Conservation (phyloP, 108 stramenopile genomes). For the Skeletonema marinoi region DNA sequence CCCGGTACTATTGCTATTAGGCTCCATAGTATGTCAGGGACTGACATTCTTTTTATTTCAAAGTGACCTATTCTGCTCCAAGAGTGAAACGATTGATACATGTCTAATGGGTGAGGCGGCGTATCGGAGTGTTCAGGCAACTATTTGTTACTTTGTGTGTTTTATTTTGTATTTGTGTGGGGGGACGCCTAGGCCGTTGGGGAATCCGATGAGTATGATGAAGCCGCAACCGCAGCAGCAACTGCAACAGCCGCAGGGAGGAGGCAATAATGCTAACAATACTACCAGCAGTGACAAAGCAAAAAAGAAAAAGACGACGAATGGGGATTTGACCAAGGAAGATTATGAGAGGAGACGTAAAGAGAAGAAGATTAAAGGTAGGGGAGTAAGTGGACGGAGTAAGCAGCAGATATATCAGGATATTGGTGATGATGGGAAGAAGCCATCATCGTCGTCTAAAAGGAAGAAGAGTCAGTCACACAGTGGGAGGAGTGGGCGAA, state of each 20-base stretch:
- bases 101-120: conserved; percentile 35
- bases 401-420: conserved; percentile 42
- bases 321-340: conserved; percentile 37
- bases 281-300: neutral
- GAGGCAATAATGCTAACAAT: neutral
- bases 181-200: conserved; percentile 26
- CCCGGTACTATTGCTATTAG: conserved; percentile 15
- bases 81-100: conserved; percentile 10
- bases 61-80: conserved; percentile 34
- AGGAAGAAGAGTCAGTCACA: neutral
- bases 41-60: conserved; percentile 39
- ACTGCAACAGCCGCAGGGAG: neutral
- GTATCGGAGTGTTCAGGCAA: conserved; percentile 37
- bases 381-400: conserved; percentile 43
- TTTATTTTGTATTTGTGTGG: conserved; percentile 28
- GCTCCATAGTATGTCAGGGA: conserved; percentile 19
- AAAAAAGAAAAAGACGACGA: conserved; percentile 20
- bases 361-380: conserved; percentile 41
- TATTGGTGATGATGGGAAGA: neutral
- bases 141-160: conserved; percentile 20
- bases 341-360: conserved; percentile 41
- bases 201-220: neutral
- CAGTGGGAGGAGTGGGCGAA: too few relatives aligned
- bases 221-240: neutral
- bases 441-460: neutral